These are phyloP conservation scores for Cucumis sativus DNA, from an alignment of 306 rosid species.

Conservation along the genomic window Cucumber_9930_V3 NC_026658.2:10991001-10991500, in stretches of 20 bases:
- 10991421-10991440: too few relatives aligned
- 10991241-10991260: conserved; percentile 33
- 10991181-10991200: conserved; percentile 15
- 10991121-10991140: conserved; percentile 21
- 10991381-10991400: too few relatives aligned
- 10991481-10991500: too few relatives aligned
- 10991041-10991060: conserved; percentile 73
- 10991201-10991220: not conserved
- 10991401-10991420: too few relatives aligned
- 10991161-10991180: conserved; percentile 10
- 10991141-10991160: conserved; percentile 6
- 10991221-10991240: conserved; percentile 32
- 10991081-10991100: conserved; percentile 1
- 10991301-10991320: not conserved
- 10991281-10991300: conserved; percentile 23
- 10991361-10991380: too few relatives aligned
- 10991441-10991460: too few relatives aligned
- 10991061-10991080: not conserved
- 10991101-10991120: conserved; percentile 23
- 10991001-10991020: conserved; percentile 63
- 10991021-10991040: conserved; percentile 68
- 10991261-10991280: conserved; percentile 24
- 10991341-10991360: not conserved
- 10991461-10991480: too few relatives aligned
- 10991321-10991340: not conserved